Percentiles rank a stretch among this genome's conserved stretches.
Conservation (phyloP, 202 grass and related monocot genomes). For the Eragrostis tef region DNA sequence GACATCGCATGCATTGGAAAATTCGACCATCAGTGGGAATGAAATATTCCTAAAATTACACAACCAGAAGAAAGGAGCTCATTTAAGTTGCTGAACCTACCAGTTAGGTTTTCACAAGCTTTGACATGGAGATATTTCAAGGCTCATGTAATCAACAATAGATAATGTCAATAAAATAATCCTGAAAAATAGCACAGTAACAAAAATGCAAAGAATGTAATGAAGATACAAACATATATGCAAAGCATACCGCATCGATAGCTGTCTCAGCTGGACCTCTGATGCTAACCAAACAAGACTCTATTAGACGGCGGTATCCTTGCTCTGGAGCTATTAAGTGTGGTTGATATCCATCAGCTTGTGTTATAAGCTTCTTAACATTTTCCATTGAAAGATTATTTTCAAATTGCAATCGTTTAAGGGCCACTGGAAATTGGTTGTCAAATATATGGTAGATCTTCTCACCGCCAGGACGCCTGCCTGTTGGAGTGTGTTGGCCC, state of each 20-base stretch:
- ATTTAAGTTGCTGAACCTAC: not conserved
- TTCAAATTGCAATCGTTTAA: slow-evolving; percentile 95
- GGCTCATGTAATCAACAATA: not conserved
- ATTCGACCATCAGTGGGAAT: not conserved
- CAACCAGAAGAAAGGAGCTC: not conserved
- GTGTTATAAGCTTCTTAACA: slow-evolving; percentile 88
- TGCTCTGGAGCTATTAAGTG: slow-evolving; percentile 99
- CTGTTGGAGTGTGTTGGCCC: too few relatives aligned
- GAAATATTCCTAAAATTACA: not conserved
- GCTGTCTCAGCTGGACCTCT: slow-evolving; percentile 93
- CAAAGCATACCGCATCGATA: slow-evolving; percentile 78
- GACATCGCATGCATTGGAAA: not conserved
- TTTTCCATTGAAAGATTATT: slow-evolving; percentile 98
- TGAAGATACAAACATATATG: slow-evolving; percentile 29
- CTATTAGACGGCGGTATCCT: slow-evolving; percentile 95
- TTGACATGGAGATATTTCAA: not conserved
- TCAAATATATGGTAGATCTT: slow-evolving; percentile 97
- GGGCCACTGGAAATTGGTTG: slow-evolving; percentile 87
- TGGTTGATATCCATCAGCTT: slow-evolving; percentile 98
- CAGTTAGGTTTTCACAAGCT: not conserved
- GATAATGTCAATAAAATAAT: slow-evolving; percentile 10
- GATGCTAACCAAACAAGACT: slow-evolving; percentile 86
- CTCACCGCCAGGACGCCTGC: slow-evolving; percentile 93
- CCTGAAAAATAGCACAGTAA: slow-evolving; percentile 3
- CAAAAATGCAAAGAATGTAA: not conserved